A percentile compares a stretch with the other conserved stretches of the same genome.
phyloP scores from a whole-genome alignment of 106 monocot species.

The Hemerocallis citrina region DNA sequence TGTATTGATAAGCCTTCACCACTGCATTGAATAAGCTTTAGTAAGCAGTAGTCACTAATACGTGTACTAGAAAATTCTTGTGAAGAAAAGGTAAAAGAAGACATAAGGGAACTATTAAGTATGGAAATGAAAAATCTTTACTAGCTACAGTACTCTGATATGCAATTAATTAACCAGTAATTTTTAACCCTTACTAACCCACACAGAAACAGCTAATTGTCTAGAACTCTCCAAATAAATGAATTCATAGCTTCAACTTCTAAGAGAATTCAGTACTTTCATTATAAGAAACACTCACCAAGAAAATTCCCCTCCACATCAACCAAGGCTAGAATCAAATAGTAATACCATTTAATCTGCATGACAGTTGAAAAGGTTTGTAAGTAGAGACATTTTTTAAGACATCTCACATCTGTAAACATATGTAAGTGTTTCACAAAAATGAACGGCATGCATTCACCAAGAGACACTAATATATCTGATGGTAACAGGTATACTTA shows the following conservation, averaged over 20 bases:
- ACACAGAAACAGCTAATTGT: not conserved
- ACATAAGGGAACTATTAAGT: not conserved
- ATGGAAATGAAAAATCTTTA: not conserved
- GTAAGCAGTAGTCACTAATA: not conserved
- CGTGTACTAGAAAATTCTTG: not conserved
- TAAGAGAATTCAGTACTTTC: not conserved
- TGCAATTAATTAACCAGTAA: too few relatives aligned
- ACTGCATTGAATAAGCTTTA: slow-evolving; percentile 35
- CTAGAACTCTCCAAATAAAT: too few relatives aligned
- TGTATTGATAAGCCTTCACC: slow-evolving; percentile 97
- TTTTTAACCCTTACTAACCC: not conserved
- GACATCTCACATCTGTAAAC: too few relatives aligned
- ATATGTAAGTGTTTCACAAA: too few relatives aligned
- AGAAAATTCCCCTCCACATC: slow-evolving; percentile 76
- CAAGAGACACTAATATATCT: too few relatives aligned
- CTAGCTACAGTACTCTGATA: too few relatives aligned
- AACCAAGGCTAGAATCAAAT: slow-evolving; percentile 44
- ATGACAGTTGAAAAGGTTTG: too few relatives aligned
- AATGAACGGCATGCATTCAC: too few relatives aligned
- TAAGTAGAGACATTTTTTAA: too few relatives aligned
- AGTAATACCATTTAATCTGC: slow-evolving; percentile 80
- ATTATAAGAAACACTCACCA: slow-evolving; percentile 28
- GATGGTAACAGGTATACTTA: too few relatives aligned
- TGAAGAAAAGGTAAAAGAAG: too few relatives aligned
- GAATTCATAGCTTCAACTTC: not conserved